Evolutionary conservation across 1,284 basidiomycete species (phyloP), one percentile per base, ranked within the genome.

Genomic region (Melampsora americana): DNA sequence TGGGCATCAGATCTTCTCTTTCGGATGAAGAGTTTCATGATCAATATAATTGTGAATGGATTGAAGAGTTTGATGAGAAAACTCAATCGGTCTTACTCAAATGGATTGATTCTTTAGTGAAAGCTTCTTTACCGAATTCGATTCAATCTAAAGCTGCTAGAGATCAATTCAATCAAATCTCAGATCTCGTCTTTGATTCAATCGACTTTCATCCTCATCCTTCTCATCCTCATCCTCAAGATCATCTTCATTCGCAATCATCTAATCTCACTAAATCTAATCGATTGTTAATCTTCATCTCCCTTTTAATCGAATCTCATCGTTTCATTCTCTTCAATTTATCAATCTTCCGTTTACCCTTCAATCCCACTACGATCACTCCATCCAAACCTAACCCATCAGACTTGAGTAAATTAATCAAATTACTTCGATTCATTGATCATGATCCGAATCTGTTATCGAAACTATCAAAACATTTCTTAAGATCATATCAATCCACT

Each of bases 251-350:
- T n/a, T 26, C 16, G 12, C n/a, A 50, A 6, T 50, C n/a, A 28
- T 23, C 50, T n/a, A 53, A 53, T 20, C 50, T 53, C 2, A 4
- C 3, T 18, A n/a, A 23, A 12, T 53, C 59, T 23, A 70, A 61
- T 60, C 48, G 39, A 5, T 56, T 70, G 28, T 59, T 70, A 12
- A 32, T 42, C 32, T 26, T 70, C 5, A 53, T 70, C 39, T 70
- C 69, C 14, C 39, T 70, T 18, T 44, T 46, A 32, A 26, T 70
- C 50, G 69, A 70, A 42, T 70, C 69, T 1, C 69, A 70, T 70
- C 69, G 69, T 1, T 60, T 70, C 12, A 42, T 56, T 1, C 56
- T 70, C 50, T 62, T 56, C 2, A 46, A 59, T 28, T 26, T 70
- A 42, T 42, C 69, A 1, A 70, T 70, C 35, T 70, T 70, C 23